phyloP scores from a whole-genome alignment of 306 rosid genomes.

The Luffa acutangula region DNA sequence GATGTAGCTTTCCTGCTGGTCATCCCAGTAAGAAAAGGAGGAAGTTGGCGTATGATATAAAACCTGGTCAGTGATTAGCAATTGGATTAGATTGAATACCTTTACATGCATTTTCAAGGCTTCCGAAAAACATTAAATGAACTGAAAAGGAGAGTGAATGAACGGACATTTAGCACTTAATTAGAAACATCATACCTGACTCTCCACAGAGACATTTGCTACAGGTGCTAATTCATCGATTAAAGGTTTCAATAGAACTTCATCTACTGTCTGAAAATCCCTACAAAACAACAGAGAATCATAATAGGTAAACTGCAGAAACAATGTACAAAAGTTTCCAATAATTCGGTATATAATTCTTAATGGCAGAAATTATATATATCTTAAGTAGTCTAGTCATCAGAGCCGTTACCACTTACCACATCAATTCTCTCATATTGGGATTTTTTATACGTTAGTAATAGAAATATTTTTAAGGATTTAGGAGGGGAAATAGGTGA shows the following conservation, averaged over 20 bases:
- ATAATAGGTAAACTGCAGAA: background rate
- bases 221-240: slow-evolving; percentile 64
- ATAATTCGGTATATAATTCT: background rate
- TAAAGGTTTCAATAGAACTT: slow-evolving; percentile 54
- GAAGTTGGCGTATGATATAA: slow-evolving; percentile 79
- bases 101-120: background rate
- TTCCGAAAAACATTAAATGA: background rate
- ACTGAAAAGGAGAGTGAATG: background rate
- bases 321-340: background rate
- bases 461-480: background rate
- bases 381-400: background rate
- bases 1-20: slow-evolving; percentile 43
- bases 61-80: slow-evolving; percentile 38
- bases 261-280: slow-evolving; percentile 57
- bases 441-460: background rate
- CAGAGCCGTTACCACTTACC: background rate
- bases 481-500: background rate
- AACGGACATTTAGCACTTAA: background rate
- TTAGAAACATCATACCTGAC: slow-evolving; percentile 44
- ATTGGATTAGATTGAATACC: background rate
- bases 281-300: slow-evolving; percentile 31
- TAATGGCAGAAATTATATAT: background rate
- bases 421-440: background rate
- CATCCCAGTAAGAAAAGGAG: slow-evolving; percentile 79
- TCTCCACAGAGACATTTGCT: slow-evolving; percentile 74